Evolutionary conservation across 495 filamentous ascomycete genomes (phyloP).

Genomic region (Aspergillus mulundensis): DNA sequence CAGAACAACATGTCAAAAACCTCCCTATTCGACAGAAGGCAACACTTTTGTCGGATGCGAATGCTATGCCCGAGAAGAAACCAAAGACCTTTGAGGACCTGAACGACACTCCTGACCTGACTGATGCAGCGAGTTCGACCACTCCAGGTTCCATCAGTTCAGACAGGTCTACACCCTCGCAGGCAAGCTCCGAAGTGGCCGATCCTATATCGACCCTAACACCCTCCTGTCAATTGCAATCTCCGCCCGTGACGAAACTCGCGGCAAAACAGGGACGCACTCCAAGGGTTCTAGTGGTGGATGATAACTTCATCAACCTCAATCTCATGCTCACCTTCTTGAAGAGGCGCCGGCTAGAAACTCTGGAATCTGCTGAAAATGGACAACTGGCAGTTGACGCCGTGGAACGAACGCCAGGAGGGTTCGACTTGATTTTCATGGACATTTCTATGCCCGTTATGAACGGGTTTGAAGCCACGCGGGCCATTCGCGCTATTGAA

Average conservation of each 20-base stretch:
- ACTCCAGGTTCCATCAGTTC: constrained; percentile 10
- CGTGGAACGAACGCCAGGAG: constrained; percentile 35
- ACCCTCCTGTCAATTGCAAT: constrained; percentile 1
- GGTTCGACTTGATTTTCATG: constrained; percentile 58
- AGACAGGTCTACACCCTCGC: constrained; percentile 10
- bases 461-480: constrained; percentile 70
- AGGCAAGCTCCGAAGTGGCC: constrained; percentile 1
- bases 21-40: background rate
- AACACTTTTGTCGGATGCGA: background rate
- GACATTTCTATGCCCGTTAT: constrained; percentile 76
- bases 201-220: constrained; percentile 5
- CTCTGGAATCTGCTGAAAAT: constrained; percentile 46
- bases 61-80: background rate
- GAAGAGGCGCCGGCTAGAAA: constrained; percentile 41
- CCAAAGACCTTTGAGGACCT: background rate
- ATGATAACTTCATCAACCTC: constrained; percentile 74
- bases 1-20: constrained; percentile 17
- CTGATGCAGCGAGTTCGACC: constrained; percentile 7
- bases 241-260: constrained; percentile 10
- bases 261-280: background rate
- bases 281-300: constrained; percentile 57
- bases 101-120: constrained; percentile 10
- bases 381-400: constrained; percentile 51
- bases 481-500: constrained; percentile 62
- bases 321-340: constrained; percentile 63